Conservation (phyloP, 2,329 filamentous ascomycete species). For the Monosporascus ibericus region DNA sequence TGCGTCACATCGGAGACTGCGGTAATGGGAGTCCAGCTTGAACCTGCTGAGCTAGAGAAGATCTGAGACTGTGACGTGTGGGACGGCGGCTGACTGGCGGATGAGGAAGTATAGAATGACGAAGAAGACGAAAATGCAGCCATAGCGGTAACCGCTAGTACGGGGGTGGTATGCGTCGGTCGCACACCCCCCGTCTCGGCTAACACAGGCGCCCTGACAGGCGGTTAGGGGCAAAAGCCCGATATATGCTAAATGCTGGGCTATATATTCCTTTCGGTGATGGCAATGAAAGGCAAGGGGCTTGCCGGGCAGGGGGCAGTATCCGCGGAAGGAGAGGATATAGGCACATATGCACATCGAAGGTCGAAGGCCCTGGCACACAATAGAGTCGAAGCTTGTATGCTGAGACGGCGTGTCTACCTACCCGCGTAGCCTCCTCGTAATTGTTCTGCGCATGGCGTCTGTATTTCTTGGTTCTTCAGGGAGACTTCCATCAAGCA, state of each 20-base stretch:
- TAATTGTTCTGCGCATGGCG: background rate
- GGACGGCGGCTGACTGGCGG: slow-evolving; percentile 27
- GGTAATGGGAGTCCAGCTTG: slow-evolving; percentile 42
- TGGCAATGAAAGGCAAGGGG: too few relatives aligned
- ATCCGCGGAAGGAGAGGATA: background rate
- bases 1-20: slow-evolving; percentile 36
- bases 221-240: background rate
- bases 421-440: background rate
- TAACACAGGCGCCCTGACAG: background rate
- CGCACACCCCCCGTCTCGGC: background rate
- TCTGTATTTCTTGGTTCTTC: background rate
- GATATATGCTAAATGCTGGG: background rate
- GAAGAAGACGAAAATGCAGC: slow-evolving; percentile 25
- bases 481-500: background rate
- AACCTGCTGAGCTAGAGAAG: slow-evolving; percentile 37
- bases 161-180: background rate
- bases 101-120: slow-evolving; percentile 39
- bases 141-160: background rate
- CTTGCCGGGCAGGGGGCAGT: too few relatives aligned
- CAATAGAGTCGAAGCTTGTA: background rate
- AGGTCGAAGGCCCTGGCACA: background rate
- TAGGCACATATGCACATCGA: background rate
- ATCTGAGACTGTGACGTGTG: slow-evolving; percentile 25
- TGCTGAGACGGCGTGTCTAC: background rate
- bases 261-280: background rate